Base-by-base conservation (phyloP, 305 asterid genomes). In the Galium porrigens region DNA sequence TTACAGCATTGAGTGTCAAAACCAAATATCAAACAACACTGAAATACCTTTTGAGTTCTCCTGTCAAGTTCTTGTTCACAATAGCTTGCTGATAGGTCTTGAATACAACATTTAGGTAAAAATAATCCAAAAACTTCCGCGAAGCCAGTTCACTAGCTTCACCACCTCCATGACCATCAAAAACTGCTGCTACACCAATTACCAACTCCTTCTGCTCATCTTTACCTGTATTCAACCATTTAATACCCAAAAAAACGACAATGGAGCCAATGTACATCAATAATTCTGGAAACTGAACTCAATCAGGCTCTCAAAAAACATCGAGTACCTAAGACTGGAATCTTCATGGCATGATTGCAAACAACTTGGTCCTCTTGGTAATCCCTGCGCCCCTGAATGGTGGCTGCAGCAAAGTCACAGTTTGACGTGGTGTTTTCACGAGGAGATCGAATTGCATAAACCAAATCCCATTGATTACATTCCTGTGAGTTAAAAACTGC, bases 91-190 rank as follows among this genome's bases (percentile, higher is more conserved):
- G 71, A 80, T 80, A 80, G 53, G 79, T 71, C 69, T 68, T 70
- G 74, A 85, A 82, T 61, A 73, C 70, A 55, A 56, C 80, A 74
- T 89, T 78, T 70, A 78, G 49, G 55, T 59, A 66, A 78, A 86
- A 75, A 68, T 86, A 89, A 77, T 70, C 77, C 55, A 75, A 46
- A 33, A 89, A 70, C 66, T 63, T 82, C 59, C 60, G 67, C 11
- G 95, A 89, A 63, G 95, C 90, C 83, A 83, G 65, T 65, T 82
- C 86, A 80, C 95, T 82, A 25, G 87, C 94, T 82, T 89, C 89
- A 17, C 69, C 49, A 42, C 96, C 96, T 61, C 84, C 89, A 72
- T 86, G 96, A 59, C 96, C 96, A 77, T 89, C 96, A 68, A 89
- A 86, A 67, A 86, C 69, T 52, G 94, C 89, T 49, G 94, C 95